These are phyloP conservation scores for Malus orientalis DNA, from an alignment of 306 rosid species.

Conservation along the genomic window DNA sequence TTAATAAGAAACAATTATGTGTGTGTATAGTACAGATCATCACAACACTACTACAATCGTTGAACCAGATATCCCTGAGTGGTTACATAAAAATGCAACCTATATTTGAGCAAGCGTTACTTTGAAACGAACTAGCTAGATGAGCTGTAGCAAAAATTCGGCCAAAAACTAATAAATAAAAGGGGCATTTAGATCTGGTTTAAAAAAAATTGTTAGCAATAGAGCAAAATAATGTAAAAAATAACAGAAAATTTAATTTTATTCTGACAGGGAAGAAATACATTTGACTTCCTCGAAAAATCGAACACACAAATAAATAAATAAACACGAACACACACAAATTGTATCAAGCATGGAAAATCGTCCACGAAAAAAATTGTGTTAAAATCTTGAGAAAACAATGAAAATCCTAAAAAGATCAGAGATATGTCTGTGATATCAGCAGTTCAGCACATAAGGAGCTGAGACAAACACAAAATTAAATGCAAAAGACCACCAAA, in stretches of 20 bases:
- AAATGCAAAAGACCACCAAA: neutral
- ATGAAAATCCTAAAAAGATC: neutral
- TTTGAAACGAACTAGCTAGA: neutral
- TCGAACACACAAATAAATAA: neutral
- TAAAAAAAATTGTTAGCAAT: no score
- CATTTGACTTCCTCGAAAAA: neutral
- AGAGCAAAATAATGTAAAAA: neutral
- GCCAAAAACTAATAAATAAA: no score
- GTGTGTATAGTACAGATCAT: neutral
- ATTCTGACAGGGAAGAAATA: neutral
- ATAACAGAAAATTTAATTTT: neutral
- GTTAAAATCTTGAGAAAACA: neutral
- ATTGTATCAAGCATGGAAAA: no score
- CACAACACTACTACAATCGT: neutral
- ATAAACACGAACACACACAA: no score
- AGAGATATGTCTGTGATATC: neutral
- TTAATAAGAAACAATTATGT: no score
- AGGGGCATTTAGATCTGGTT: no score
- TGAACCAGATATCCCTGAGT: neutral
- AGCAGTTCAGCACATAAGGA: neutral
- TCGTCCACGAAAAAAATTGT: no score
- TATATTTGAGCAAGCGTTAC: constrained; percentile 5
- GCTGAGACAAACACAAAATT: neutral
- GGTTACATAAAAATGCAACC: neutral
- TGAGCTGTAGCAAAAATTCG: no score